Percentiles rank a stretch among this genome's conserved stretches.
Conservation (phyloP, 371 early-diverging fungal genomes). For the Saksenaea oblongispora region DNA sequence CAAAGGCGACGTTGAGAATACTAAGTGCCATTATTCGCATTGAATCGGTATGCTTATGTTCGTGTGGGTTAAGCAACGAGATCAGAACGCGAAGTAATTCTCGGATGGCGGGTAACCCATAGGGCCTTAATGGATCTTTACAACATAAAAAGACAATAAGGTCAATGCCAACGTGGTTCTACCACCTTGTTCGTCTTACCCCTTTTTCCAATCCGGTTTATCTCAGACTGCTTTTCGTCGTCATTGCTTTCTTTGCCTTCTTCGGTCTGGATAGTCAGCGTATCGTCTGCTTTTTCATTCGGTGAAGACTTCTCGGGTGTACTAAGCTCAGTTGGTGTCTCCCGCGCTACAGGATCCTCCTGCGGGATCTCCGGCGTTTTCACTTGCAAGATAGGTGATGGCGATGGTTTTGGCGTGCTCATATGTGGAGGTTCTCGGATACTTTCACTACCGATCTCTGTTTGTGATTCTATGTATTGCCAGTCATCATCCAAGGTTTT, state of each 20-base stretch:
- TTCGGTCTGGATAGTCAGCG: conserved; percentile 2
- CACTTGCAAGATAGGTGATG: conserved; percentile 21
- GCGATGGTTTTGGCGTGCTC: conserved; percentile 38
- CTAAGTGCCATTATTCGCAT: conserved; percentile 88
- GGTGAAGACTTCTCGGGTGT: conserved; percentile 1
- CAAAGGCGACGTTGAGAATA: conserved; percentile 78
- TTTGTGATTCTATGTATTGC: conserved; percentile 38
- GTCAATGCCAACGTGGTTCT: neutral
- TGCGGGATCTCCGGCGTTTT: neutral
- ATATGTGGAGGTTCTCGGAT: conserved; percentile 32
- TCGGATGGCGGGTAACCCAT: conserved; percentile 84
- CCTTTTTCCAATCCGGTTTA: neutral
- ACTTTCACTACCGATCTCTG: conserved; percentile 11
- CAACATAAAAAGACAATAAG: too few relatives aligned
- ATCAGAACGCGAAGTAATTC: conserved; percentile 90
- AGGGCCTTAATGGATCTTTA: conserved; percentile 47
- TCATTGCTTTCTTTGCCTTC: conserved; percentile 4
- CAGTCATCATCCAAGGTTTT: conserved; percentile 48
- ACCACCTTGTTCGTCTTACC: neutral
- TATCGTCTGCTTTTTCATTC: conserved; percentile 7
- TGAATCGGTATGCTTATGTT: conserved; percentile 90
- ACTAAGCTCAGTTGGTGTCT: conserved; percentile 7
- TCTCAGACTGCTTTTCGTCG: neutral
- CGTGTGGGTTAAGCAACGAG: conserved; percentile 87
- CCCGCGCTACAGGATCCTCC: neutral